Evolutionary conservation across 495 filamentous ascomycete genomes (phyloP), one percentile per base, ranked within the genome.

Genomic region (Penicillium longicatenatum): DNA sequence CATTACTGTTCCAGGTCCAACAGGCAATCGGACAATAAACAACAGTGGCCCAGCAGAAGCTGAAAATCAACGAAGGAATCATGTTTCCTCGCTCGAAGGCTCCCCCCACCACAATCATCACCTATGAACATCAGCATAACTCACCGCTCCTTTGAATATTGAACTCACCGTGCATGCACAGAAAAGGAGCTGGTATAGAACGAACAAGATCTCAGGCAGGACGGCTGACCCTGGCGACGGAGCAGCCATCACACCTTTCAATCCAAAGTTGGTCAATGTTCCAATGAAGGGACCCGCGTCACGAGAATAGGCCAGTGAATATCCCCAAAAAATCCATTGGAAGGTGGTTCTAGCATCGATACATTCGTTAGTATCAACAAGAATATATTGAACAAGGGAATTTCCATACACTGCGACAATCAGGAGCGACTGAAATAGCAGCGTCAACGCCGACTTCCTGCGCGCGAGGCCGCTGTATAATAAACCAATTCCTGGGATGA

Each of bases 1-100:
- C 83, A 21, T 79, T 77, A 33, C 71, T 61, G 64, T 84, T 84
- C 83, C 83, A 86, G 1, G 83, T 84, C 83, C 83, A 85, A 61
- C 79, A 80, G 7, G 82, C 83, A 46, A 85, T 70, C 1, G 81
- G 82, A 58, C 79, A 82, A 66, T 86, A 85, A 41, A 85, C 81
- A 49, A 84, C 72, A 10, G 83, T 85, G 5, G 82, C 79, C 83
- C 83, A 85, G 55, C 68, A 72, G 69, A 86, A 85, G 58, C 73
- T 74, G 60, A 85, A 86, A 22, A 85, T 67, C 37, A 85, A 63
- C 3, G 80, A 80, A 2, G 82, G 81, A 3, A 84, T 39, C 62
- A 85, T 82, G 22, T 78, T 76, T 11, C 82, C 82, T 62, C 81
- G 70, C 60, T 85, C 82, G 50, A 84, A 82, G 17, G 79, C 73